Base-by-base conservation (phyloP, 2,329 filamentous ascomycete species). In the Phaeosphaeria sp. region DNA sequence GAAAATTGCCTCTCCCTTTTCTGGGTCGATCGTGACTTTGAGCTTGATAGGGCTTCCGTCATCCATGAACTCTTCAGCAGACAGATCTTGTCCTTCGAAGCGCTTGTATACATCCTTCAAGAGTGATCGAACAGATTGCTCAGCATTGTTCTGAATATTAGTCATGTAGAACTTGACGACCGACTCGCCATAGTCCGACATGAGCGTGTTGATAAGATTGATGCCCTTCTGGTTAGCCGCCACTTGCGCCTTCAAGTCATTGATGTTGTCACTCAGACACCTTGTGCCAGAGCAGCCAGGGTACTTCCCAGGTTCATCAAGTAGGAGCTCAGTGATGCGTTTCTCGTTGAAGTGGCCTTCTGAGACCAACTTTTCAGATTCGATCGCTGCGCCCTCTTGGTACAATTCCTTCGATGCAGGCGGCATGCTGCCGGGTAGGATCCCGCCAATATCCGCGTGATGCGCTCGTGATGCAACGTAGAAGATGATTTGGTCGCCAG, bases 391-490 rank as follows among this genome's bases (percentile, higher is more conserved):
- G 6, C 81, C 81, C 61, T 83, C 81, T 60, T 83, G 77, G 74
- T 77, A 81, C 1, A 83, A 65, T 45, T 86, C 71, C 71, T 33
- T 84, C 0, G 88, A 91, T 60, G 90, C 86, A 2, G 91, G 89
- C 2, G 92, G 92, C 92, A 95, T 95, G 1, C 88, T 91, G 0
- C 91, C 91, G 0, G 91, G 90, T 0, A 92, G 82, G 45, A 93
- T 93, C 8, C 92, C 92, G 11, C 71, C 71, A 43, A 74, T 73
- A 39, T 74, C 71, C 2, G 58, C 58, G 40, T 74, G 71, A 47
- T 74, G 71, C 2, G 68, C 71, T 9, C 70, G 53, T 0, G 66
- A 70, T n/a, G 71, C 71, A 3, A 63, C 60, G 50, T 68, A 73
- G 60, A 73, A 72, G 15, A 65, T 53, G 30, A 68, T 67, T 13